A percentile compares a stretch with the other conserved stretches of the same genome.
These are phyloP conservation scores for Trichosporon sp. DNA, from an alignment of 1,284 basidiomycete species.

Conservation along the genomic window DNA sequence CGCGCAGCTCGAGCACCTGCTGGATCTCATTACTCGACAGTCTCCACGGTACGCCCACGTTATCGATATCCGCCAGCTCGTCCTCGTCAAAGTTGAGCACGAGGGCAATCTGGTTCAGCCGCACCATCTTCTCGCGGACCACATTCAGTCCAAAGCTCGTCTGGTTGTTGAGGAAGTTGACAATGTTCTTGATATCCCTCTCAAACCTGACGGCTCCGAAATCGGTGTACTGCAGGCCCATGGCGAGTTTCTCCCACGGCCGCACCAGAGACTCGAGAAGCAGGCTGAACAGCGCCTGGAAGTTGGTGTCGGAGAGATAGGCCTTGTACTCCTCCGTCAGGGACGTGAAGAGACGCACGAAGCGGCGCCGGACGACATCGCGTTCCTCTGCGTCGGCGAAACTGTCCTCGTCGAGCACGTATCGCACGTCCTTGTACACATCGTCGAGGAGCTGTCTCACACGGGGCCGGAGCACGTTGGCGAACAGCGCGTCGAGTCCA, in stretches of 20 bases:
- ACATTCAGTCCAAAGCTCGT: constrained; percentile 72
- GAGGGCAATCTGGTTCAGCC: constrained; percentile 91
- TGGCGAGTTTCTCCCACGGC: constrained; percentile 89
- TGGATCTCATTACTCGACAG: constrained; percentile 76
- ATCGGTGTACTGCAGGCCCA: constrained; percentile 85
- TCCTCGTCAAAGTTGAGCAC: constrained; percentile 87
- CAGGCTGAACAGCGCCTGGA: constrained; percentile 78
- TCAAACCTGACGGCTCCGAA: constrained; percentile 97
- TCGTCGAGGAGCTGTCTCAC: constrained; percentile 81
- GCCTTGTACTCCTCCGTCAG: constrained; percentile 84
- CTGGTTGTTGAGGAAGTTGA: constrained; percentile 79
- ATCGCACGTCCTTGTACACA: constrained; percentile 84
- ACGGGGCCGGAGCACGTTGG: constrained; percentile 82
- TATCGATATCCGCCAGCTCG: constrained; percentile 85
- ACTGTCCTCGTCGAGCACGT: constrained; percentile 82
- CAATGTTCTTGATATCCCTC: constrained; percentile 82
- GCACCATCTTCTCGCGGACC: constrained; percentile 83
- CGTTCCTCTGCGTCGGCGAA: constrained; percentile 82
- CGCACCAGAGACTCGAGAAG: constrained; percentile 82
- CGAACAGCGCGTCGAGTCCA: constrained; percentile 91
- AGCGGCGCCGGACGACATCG: constrained; percentile 83
- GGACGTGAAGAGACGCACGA: constrained; percentile 78
- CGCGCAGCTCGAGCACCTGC: constrained; percentile 66
- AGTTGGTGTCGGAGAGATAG: constrained; percentile 82
- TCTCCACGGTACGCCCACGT: constrained; percentile 88